phyloP scores from a whole-genome alignment of 2,329 filamentous ascomycete genomes.

The Neoscytalidium dimidiatum region DNA sequence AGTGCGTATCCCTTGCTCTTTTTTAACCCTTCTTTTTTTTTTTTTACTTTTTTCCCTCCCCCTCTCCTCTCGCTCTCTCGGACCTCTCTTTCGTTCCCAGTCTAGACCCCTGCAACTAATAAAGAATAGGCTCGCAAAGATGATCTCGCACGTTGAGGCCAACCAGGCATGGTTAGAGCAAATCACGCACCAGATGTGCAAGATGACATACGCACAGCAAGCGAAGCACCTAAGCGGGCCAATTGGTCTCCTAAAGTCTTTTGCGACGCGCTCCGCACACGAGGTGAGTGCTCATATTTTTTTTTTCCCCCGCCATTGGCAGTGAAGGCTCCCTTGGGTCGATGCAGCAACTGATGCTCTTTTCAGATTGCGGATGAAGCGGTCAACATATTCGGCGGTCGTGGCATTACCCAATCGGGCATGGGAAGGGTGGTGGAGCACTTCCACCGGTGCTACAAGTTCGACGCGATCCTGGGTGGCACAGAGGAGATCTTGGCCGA shows the following conservation, averaged over 20 bases:
- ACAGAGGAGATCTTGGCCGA: conserved; percentile 83
- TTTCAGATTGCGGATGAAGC: conserved; percentile 71
- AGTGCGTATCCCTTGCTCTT: conserved; percentile 50
- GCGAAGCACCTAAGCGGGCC: conserved; percentile 74
- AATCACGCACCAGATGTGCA: conserved; percentile 84
- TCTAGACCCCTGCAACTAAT: not conserved
- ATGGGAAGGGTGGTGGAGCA: conserved; percentile 84
- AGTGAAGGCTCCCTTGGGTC: not conserved
- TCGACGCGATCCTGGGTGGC: conserved; percentile 65
- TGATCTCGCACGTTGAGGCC: conserved; percentile 81
- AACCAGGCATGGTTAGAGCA: conserved; percentile 84
- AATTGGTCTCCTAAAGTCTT: conserved; percentile 81
- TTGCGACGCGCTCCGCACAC: conserved; percentile 73
- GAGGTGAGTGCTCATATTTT: conserved; percentile 49
- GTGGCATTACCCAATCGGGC: conserved; percentile 75
- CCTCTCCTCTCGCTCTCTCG: too few relatives aligned
- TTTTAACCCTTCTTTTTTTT: too few relatives aligned
- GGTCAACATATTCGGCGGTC: conserved; percentile 83
- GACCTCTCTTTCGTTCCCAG: not conserved
- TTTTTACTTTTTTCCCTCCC: too few relatives aligned
- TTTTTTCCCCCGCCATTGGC: not conserved
- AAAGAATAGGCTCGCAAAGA: conserved; percentile 67
- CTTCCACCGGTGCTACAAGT: conserved; percentile 84
- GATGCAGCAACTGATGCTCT: not conserved
- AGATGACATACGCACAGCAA: conserved; percentile 80